Base-by-base conservation (phyloP, 805 yeast genomes). In the Grigorovia jiainica region DNA sequence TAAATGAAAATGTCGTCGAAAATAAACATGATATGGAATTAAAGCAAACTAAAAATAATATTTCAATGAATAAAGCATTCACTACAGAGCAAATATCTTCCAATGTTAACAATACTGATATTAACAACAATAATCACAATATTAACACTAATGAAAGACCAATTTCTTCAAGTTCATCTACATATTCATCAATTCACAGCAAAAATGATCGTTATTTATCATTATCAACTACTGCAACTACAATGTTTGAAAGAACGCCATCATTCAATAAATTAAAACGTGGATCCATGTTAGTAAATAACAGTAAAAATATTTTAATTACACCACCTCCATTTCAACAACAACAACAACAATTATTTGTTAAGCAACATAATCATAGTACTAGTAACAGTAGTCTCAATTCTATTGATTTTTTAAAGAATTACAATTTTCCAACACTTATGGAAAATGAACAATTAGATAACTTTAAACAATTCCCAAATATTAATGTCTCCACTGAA, bases 171-270 rank as follows among this genome's bases (percentile, higher is more conserved):
- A 33, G 36, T 3, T 47, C 54, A 11, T 51, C 55, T 1, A 18
- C 40, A n/a, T 51, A 49, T 32, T n/a, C 39, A 13, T 43, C 50
- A 2, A 40, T 43, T 16, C 23, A 31, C 18, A 31, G 34, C 5
- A 45, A 34, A n/a, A 34, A 41, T 23, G 54, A 49, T 5, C 51
- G 63, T 41, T 48, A 58, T 13, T 43, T 46, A 23, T 60, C 64
- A 9, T 47, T 52, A 10, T 56, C 62, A 2, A 60, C 64, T 1
- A 55, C 59, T 55, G 64, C 58, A 6, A 49, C 55, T 8, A 46
- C 52, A 2, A 36, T 46, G 8, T 23, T 48, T 5, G 49, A 48
- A 17, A 38, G 48, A 33, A 41, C 50, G 2, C 46, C 46, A 16
- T 38, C 49, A 13, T 30, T 35, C 32, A 17, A 41, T 17, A 32